Percentiles rank a stretch among this genome's conserved stretches.
Evolutionary conservation across 768 basidiomycete genomes (phyloP).

Genomic region (Rhizopogon vinicolor): DNA sequence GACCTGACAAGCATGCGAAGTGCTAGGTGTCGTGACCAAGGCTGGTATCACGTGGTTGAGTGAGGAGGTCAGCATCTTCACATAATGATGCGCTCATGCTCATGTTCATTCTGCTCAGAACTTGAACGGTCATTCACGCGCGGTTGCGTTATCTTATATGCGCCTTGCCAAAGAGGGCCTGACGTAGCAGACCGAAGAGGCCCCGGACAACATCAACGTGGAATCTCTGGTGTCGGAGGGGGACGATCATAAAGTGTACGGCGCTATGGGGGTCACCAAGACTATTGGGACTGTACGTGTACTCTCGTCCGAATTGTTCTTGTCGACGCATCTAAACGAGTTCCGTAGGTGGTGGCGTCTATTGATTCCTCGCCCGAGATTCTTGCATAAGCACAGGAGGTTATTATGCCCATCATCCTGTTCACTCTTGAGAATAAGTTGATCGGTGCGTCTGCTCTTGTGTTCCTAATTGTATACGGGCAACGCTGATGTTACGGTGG

Average conservation of each 20-base stretch:
- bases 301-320: background rate
- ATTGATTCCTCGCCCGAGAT: slow-evolving; percentile 73
- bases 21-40: slow-evolving; percentile 72
- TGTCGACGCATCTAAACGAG: background rate
- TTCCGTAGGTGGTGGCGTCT: slow-evolving; percentile 65
- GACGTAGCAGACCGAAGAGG: slow-evolving; percentile 44
- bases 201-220: slow-evolving; percentile 45
- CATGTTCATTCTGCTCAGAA: slow-evolving; percentile 34
- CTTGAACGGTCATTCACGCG: slow-evolving; percentile 59
- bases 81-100: background rate
- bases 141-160: slow-evolving; percentile 64
- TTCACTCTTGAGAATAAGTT: slow-evolving; percentile 76
- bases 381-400: slow-evolving; percentile 74
- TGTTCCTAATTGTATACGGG: background rate
- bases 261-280: slow-evolving; percentile 84
- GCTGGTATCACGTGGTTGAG: slow-evolving; percentile 61
- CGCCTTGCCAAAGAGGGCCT: slow-evolving; percentile 72
- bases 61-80: slow-evolving; percentile 44
- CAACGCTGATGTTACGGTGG: background rate
- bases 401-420: slow-evolving; percentile 71
- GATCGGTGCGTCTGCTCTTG: slow-evolving; percentile 47
- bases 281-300: slow-evolving; percentile 70
- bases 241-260: slow-evolving; percentile 74
- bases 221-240: slow-evolving; percentile 49
- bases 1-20: too few relatives aligned